phyloP scores from a whole-genome alignment of 768 basidiomycete species.

The Phaffia australis region DNA sequence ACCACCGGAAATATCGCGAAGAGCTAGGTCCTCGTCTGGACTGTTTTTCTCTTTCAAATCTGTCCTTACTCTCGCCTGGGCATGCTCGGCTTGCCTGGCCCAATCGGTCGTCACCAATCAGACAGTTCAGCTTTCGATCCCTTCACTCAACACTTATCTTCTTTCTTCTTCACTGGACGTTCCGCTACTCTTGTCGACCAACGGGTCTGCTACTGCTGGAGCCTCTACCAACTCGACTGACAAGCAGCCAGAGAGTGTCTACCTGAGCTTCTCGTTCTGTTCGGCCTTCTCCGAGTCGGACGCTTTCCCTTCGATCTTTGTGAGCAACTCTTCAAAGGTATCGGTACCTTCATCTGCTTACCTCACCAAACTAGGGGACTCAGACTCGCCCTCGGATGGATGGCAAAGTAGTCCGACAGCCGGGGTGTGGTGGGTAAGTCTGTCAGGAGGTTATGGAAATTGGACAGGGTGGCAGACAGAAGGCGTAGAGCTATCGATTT shows the following conservation, averaged over 20 bases:
- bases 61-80: too few relatives aligned
- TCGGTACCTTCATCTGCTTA: neutral
- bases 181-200: too few relatives aligned
- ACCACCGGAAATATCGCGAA: too few relatives aligned
- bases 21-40: too few relatives aligned
- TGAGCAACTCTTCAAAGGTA: constrained; percentile 7
- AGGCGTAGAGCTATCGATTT: constrained; percentile 22
- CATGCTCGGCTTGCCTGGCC: too few relatives aligned
- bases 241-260: neutral
- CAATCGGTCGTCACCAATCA: too few relatives aligned
- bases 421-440: neutral
- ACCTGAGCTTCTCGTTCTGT: constrained; percentile 14
- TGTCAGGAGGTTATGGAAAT: constrained; percentile 33
- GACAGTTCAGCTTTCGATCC: too few relatives aligned
- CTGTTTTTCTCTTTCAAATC: too few relatives aligned
- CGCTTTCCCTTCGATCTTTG: neutral
- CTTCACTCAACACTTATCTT: too few relatives aligned
- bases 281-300: neutral
- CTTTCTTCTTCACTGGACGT: too few relatives aligned
- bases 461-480: constrained; percentile 29
- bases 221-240: too few relatives aligned
- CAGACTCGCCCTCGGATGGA: neutral
- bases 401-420: neutral
- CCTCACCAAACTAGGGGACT: neutral
- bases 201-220: too few relatives aligned